Conservation (phyloP, 1,139 yeast species). For the Saccharomyces hybrid region DNA sequence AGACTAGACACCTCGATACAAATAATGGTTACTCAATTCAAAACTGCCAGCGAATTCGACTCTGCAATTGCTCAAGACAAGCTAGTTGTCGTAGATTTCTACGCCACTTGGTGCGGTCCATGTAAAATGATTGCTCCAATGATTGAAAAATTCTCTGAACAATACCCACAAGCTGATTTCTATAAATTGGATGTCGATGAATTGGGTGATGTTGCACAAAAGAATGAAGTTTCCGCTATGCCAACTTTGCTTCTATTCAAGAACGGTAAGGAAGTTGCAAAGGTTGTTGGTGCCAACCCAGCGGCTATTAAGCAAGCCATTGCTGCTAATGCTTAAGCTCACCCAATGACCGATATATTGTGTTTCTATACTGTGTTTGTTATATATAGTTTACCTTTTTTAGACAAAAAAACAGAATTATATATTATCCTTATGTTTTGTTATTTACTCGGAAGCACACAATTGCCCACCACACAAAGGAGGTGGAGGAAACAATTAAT, state of each 20-base stretch:
- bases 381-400: not conserved
- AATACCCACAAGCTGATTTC: conserved; percentile 55
- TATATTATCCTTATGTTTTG: not conserved
- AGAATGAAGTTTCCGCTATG: conserved; percentile 74
- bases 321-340: conserved; percentile 42
- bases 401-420: not conserved
- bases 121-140: conserved; percentile 93
- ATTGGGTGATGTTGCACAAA: conserved; percentile 62
- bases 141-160: conserved; percentile 62
- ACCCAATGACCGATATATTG: not conserved
- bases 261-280: conserved; percentile 61
- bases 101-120: conserved; percentile 96
- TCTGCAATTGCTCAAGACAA: conserved; percentile 50
- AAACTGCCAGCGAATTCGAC: conserved; percentile 52
- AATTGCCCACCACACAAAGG: not conserved
- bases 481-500: not conserved
- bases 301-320: conserved; percentile 68
- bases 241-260: conserved; percentile 81
- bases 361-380: not conserved
- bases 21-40: conserved; percentile 40
- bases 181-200: conserved; percentile 83
- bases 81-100: conserved; percentile 83
- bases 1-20: not conserved
- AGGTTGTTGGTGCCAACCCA: conserved; percentile 84
- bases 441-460: not conserved